Percentiles rank a stretch among this genome's conserved stretches.
Conservation (phyloP, 176 grass and related monocot species). For the Oryza coarctata region DNA sequence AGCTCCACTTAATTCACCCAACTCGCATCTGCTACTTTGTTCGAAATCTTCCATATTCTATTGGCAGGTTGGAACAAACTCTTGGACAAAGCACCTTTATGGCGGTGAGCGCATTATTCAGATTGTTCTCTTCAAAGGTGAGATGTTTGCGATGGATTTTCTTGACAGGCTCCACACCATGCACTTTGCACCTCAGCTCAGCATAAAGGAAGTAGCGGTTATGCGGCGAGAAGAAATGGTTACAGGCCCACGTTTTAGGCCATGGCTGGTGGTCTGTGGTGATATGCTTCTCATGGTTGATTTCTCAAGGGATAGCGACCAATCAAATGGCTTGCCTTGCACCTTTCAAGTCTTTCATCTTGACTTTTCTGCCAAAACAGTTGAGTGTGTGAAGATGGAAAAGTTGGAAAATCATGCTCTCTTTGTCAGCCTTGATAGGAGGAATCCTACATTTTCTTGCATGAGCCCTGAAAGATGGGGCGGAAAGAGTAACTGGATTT, state of each 20-base stretch:
- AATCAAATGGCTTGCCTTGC: neutral
- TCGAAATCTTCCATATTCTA: neutral
- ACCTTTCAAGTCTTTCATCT: slow-evolving; percentile 36
- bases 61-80: slow-evolving; percentile 14
- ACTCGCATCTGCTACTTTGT: slow-evolving; percentile 30
- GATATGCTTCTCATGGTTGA: slow-evolving; percentile 52
- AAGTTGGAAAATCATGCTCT: slow-evolving; percentile 46
- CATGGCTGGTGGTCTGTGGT: slow-evolving; percentile 42
- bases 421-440: slow-evolving; percentile 34
- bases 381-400: slow-evolving; percentile 40
- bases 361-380: slow-evolving; percentile 1
- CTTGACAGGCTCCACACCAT: slow-evolving; percentile 34
- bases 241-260: neutral
- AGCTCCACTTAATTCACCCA: slow-evolving; percentile 37
- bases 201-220: slow-evolving; percentile 27
- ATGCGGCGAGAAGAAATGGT: slow-evolving; percentile 10
- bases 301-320: neutral
- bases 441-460: slow-evolving; percentile 42
- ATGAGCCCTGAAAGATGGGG: slow-evolving; percentile 56
- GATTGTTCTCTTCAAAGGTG: slow-evolving; percentile 38
- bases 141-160: slow-evolving; percentile 41
- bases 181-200: slow-evolving; percentile 27
- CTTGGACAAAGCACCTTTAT: neutral
- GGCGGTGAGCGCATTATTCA: neutral
- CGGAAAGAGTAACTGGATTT: slow-evolving; percentile 57